Conservation (phyloP, 2,329 filamentous ascomycete genomes). For the Arthrinium phaeospermum region DNA sequence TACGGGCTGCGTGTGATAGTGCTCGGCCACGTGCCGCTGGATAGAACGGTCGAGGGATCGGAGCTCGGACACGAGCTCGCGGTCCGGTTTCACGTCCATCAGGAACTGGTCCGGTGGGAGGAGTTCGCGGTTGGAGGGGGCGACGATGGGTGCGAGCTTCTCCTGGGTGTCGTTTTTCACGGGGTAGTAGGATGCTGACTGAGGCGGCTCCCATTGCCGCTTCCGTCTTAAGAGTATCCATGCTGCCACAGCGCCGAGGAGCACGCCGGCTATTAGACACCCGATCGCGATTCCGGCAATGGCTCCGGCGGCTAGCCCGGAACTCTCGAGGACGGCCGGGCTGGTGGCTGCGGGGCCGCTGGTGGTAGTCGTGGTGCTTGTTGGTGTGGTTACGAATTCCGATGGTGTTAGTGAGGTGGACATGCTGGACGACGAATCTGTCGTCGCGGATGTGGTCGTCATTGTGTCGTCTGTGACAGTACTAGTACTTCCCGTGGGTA, state of each 20-base stretch:
- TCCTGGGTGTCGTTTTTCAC: constrained; percentile 22
- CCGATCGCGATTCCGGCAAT: constrained; percentile 39
- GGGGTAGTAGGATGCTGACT: constrained; percentile 21
- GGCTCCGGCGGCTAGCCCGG: constrained; percentile 26
- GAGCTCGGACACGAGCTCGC: constrained; percentile 42
- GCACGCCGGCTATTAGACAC: constrained; percentile 36
- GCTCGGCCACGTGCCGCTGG: constrained; percentile 46
- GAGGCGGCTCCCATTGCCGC: constrained; percentile 23
- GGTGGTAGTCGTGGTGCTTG: background rate
- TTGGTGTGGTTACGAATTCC: background rate
- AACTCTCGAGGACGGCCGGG: background rate
- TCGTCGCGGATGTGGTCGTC: background rate
- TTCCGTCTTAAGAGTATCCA: constrained; percentile 36
- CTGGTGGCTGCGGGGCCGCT: background rate
- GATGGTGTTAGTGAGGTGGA: background rate
- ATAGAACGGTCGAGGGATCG: constrained; percentile 42
- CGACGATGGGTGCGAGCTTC: constrained; percentile 24
- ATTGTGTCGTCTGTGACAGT: background rate
- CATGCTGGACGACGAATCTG: background rate
- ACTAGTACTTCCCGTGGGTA: background rate
- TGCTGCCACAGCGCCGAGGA: constrained; percentile 33
- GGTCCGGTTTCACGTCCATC: constrained; percentile 43
- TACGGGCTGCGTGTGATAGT: constrained; percentile 42
- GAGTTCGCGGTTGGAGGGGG: constrained; percentile 24
- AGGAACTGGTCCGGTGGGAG: constrained; percentile 43